Conservation (phyloP, 1,139 yeast species). For the Yamadazyma sp. region DNA sequence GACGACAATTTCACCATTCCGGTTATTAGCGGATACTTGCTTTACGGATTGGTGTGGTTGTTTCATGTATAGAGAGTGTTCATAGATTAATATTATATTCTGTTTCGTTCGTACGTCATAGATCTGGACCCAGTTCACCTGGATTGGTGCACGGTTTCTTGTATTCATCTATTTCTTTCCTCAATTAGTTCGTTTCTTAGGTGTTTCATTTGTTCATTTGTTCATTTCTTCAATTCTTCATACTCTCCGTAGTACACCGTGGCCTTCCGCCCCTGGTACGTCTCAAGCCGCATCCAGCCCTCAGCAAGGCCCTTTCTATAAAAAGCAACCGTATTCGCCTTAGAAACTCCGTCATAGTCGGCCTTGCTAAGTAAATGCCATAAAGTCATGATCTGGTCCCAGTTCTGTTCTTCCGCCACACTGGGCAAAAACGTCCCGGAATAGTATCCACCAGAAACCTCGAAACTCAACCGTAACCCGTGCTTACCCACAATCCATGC, state of each 20-base stretch:
- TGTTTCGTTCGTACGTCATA: background rate
- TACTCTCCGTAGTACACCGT: conserved; percentile 29
- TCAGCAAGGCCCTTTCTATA: conserved; percentile 31
- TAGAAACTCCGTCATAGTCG: conserved; percentile 29
- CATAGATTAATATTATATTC: conserved; percentile 8
- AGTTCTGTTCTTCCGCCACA: conserved; percentile 86
- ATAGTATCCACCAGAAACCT: conserved; percentile 28
- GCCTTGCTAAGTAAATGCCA: conserved; percentile 73
- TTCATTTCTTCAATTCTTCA: background rate
- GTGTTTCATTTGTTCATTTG: no score
- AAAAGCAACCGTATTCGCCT: conserved; percentile 22
- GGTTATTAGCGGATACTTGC: conserved; percentile 67
- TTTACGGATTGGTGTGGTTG: conserved; percentile 44
- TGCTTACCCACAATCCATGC: conserved; percentile 85
- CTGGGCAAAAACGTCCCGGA: conserved; percentile 88
- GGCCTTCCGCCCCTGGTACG: conserved; percentile 41
- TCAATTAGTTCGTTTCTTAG: no score
- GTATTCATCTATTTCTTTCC: no score
- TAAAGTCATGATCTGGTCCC: conserved; percentile 76
- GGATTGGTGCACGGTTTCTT: background rate
- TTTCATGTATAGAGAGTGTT: conserved; percentile 11
- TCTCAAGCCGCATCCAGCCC: conserved; percentile 36
- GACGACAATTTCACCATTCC: conserved; percentile 97
- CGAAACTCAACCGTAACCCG: conserved; percentile 67
- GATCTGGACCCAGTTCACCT: no score